These are phyloP conservation scores for Scheffersomyces titani DNA, from an alignment of 1,139 yeast species.

Conservation along the genomic window DNA sequence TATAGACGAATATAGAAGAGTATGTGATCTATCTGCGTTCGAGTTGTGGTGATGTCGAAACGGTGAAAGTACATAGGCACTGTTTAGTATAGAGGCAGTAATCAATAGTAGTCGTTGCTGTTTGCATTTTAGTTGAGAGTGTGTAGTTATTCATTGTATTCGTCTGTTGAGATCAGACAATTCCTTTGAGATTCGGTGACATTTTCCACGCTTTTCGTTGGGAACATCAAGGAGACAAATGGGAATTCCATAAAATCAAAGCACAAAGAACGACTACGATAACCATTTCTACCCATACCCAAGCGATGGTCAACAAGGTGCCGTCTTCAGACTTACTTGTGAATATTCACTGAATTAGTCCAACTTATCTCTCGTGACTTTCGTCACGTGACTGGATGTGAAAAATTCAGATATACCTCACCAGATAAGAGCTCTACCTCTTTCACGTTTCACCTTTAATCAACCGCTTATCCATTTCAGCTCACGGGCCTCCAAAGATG, in stretches of 20 bases:
- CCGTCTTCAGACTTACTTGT: too few species aligned
- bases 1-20: background rate
- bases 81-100: too few species aligned
- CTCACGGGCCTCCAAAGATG: slow-evolving; percentile 12
- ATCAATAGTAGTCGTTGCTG: too few species aligned
- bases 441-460: too few species aligned
- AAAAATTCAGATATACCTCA: background rate
- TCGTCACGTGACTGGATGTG: background rate
- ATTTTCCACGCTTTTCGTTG: background rate
- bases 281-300: background rate
- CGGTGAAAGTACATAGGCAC: too few species aligned
- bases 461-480: background rate
- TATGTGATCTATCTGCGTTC: background rate
- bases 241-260: too few species aligned
- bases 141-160: background rate
- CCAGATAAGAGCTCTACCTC: background rate
- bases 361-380: background rate
- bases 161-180: background rate
- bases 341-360: too few species aligned
- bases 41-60: background rate
- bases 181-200: background rate
- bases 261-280: too few species aligned
- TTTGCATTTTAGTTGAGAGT: background rate
- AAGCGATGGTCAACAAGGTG: background rate
- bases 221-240: background rate